These are phyloP conservation scores for Diaporthe sp. DNA, from an alignment of 2,329 filamentous ascomycete species.

Conservation along the genomic window DNA sequence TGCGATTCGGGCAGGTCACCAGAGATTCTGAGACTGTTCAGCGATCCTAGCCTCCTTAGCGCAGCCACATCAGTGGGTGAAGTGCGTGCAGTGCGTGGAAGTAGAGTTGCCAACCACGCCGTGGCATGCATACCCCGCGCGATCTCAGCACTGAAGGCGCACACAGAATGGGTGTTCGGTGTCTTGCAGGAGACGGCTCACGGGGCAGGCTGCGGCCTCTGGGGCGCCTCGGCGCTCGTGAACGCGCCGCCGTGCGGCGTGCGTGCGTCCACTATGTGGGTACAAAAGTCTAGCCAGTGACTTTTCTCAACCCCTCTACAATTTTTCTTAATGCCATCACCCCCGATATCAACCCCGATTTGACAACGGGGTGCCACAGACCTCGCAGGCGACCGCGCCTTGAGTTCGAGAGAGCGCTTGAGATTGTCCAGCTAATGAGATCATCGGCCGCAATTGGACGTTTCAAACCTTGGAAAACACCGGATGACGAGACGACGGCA, in stretches of 20 bases:
- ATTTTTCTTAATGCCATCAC: not conserved
- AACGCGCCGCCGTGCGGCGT: not conserved
- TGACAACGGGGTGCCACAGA: not conserved
- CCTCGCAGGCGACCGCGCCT: constrained; percentile 13
- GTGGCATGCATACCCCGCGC: constrained; percentile 25
- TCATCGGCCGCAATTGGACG: constrained; percentile 37
- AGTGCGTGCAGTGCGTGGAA: not conserved
- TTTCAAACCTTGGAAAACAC: constrained; percentile 37
- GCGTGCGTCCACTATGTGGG: not conserved
- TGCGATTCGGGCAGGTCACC: constrained; percentile 26
- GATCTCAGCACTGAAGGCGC: constrained; percentile 1
- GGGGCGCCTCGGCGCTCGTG: not conserved
- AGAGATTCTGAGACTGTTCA: constrained; percentile 25
- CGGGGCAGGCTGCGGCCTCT: not conserved
- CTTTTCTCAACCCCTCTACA: not conserved
- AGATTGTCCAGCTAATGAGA: constrained; percentile 36
- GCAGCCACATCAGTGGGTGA: not conserved
- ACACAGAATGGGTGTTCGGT: constrained; percentile 3
- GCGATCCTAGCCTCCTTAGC: constrained; percentile 17
- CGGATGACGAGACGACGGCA: constrained; percentile 26
- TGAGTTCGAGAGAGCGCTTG: not conserved
- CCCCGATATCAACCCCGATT: not conserved
- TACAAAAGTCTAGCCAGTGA: not conserved
- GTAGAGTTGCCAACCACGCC: constrained; percentile 5
- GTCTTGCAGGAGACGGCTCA: constrained; percentile 3